Base-by-base conservation (phyloP, 768 basidiomycete species). In the Dendrothele bispora region DNA sequence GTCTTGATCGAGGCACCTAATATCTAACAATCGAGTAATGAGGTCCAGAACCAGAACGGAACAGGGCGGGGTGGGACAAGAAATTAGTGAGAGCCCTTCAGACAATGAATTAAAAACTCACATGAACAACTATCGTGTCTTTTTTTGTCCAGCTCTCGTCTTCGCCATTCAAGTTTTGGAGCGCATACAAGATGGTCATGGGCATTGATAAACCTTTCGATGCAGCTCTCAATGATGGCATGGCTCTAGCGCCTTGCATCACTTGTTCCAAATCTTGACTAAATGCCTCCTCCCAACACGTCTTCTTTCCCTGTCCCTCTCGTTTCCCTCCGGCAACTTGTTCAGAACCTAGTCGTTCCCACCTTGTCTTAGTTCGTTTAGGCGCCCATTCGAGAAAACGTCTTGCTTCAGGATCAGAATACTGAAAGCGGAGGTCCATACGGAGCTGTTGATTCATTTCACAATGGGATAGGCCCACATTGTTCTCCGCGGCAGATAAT, bases 81-180 rank as follows among this genome's bases (percentile, higher is more conserved):
- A n/a, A n/a, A n/a, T n/a, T n/a, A n/a, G n/a, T n/a, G n/a, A n/a
- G n/a, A n/a, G n/a, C n/a, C n/a, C n/a, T n/a, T n/a, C n/a, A n/a
- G n/a, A n/a, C n/a, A n/a, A n/a, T n/a, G n/a, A n/a, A 20, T 14
- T 7, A 18, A 27, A 4, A 5, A 41, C 61, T 14, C 42, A 69
- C 67, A 46, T 69, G 68, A 38, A 69, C 61, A 14, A 56, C 55
- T 3, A 71, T 50, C 4, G 51, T 61, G 4, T 66, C 54, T 29
- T 65, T 63, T n/a, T n/a, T n/a, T 30, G 38, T 52, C 2, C 65
- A 67, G 65, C 67, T 69, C 1, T 60, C 50, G 21, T 61, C 60
- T 4, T 18, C 46, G 5, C 43, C 49, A 20, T 66, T 62, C 28
- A 71, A 36, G 12, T 51, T 50, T 35, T 71, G 66, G 1, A 71